A percentile compares a stretch with the other conserved stretches of the same genome.
Evolutionary conservation across 345 rosid species (phyloP).

Genomic region (Eucalyptus camaldulensis): DNA sequence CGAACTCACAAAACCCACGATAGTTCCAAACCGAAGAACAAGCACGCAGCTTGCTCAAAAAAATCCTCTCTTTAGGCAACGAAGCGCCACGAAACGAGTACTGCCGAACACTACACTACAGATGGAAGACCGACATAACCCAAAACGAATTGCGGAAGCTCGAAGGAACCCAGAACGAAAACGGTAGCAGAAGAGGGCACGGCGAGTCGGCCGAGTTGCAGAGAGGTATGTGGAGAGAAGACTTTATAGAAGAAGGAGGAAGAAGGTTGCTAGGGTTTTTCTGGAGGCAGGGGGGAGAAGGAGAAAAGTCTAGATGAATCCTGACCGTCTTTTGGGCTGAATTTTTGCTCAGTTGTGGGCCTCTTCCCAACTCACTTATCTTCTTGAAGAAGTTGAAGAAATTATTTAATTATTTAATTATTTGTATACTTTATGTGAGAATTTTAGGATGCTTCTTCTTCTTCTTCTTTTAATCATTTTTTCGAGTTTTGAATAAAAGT

Average conservation of each 20-base stretch:
- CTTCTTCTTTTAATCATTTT: neutral
- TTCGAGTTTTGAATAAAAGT: neutral
- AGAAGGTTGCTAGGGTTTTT: neutral
- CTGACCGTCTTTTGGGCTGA: neutral
- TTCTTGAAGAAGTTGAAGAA: neutral
- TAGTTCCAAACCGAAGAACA: neutral
- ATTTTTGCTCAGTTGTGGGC: neutral
- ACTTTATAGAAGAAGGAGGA: neutral
- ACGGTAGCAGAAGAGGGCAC: neutral
- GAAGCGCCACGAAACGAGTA: neutral
- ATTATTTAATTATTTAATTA: neutral
- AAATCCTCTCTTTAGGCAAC: neutral
- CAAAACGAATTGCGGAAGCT: neutral
- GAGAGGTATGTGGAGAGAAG: neutral
- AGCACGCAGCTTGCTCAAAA: neutral
- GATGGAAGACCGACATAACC: neutral
- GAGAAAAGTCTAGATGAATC: neutral
- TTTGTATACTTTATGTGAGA: neutral
- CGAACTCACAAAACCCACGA: neutral
- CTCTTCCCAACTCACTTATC: neutral
- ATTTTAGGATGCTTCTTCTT: neutral
- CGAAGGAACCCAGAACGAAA: neutral
- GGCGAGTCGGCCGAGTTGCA: neutral
- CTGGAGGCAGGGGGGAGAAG: neutral
- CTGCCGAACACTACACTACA: neutral